Evolutionary conservation across 1,284 basidiomycete genomes (phyloP).

Genomic region (Microbotryomycetes sp.): DNA sequence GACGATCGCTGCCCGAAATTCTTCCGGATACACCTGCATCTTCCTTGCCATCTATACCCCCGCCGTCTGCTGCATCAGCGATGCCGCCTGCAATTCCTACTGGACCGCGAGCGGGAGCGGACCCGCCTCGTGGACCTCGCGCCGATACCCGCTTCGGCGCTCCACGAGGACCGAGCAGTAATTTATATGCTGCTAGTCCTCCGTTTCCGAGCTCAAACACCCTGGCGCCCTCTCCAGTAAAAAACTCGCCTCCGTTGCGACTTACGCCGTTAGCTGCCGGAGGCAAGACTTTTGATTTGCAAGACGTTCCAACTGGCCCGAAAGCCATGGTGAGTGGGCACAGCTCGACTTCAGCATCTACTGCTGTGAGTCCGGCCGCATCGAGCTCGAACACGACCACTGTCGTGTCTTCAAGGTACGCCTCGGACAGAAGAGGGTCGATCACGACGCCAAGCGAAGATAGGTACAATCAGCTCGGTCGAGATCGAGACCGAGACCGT

Average conservation of each 20-base stretch:
- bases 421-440: too few species aligned
- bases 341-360: too few species aligned
- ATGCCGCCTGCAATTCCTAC: neutral
- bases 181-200: neutral
- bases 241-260: neutral
- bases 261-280: neutral
- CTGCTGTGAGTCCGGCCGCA: too few species aligned
- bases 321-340: neutral
- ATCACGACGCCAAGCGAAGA: too few species aligned
- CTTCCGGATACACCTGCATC: too few species aligned
- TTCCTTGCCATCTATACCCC: too few species aligned
- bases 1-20: too few species aligned
- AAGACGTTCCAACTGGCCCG: neutral
- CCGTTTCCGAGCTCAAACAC: neutral
- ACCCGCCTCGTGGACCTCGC: neutral
- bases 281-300: neutral
- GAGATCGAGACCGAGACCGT: neutral
- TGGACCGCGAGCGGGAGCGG: too few species aligned
- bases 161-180: neutral
- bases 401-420: too few species aligned
- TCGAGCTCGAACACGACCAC: too few species aligned
- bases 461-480: neutral
- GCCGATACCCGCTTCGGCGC: neutral
- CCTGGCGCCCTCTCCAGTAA: neutral
- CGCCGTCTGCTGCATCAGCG: neutral